Evolutionary conservation across 208 protist genomes (phyloP), one percentile per base, ranked within the genome.

Genomic region (Strigomonas culicis): DNA sequence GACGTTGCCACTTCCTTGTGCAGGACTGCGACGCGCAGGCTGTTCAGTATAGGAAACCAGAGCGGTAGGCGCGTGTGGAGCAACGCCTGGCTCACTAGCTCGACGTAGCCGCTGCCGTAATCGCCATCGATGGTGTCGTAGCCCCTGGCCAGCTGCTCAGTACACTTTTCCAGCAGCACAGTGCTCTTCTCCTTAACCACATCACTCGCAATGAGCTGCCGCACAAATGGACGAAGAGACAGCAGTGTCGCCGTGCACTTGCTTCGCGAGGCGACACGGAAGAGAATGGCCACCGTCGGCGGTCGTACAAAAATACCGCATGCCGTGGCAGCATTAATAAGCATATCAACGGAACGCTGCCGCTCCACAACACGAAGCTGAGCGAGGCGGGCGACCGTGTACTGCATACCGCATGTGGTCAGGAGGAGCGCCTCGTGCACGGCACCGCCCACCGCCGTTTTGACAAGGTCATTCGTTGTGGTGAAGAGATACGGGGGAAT

Each of bases 1-100:
- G 70, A 53, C 43, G 65, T 68, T 28, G 84, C 49, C 19, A 82
- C 79, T 0, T 64, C 50, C 43, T 84, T 86, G 70, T 96, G 78
- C 13, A 96, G 72, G 1, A 93, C 34, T 0, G 77, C 85, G 2
- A 91, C 62, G 44, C 90, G 86, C 28, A 92, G 67, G 17, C 63
- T 68, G 63, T 94, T 86, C 30, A 96, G 79, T 10, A 92, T 50
- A 0, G 86, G 83, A 6, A 83, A 86, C 85, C 90, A 92, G 21
- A 85, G 49, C 34, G 60, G 53, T 34, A 68, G 30, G 13, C 76
- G 77, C 21, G 63, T 87, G 55, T 75, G 46, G 47, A 80, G 36
- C 0, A 96, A 68, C 17, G 66, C 66, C 56, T 72, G 56, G 4
- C 59, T 66, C 6, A 90, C 51, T 13, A 80, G 66, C 13, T 92